phyloP scores from a whole-genome alignment of 2,329 filamentous ascomycete genomes.

The Amylocarpus encephaloides region DNA sequence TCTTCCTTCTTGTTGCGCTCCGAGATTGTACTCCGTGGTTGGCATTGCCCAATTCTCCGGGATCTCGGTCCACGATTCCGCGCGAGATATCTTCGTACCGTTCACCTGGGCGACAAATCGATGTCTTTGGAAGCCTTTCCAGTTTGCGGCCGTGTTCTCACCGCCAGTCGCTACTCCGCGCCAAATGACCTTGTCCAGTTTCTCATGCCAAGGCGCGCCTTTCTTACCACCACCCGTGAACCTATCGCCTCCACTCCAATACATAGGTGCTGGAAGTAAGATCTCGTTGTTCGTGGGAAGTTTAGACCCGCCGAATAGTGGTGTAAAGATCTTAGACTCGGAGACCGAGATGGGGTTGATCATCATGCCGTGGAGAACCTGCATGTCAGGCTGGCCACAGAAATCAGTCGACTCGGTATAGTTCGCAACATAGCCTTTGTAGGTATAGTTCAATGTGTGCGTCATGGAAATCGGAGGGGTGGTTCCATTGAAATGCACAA shows the following conservation, averaged over 20 bases:
- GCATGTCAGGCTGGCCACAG: slow-evolving; percentile 47
- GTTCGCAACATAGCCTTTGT: slow-evolving; percentile 35
- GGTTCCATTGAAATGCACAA: slow-evolving; percentile 35
- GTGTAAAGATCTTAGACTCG: slow-evolving; percentile 47
- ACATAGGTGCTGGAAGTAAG: slow-evolving; percentile 56
- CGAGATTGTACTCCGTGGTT: slow-evolving; percentile 40
- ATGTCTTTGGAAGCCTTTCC: slow-evolving; percentile 49
- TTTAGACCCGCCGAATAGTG: slow-evolving; percentile 56
- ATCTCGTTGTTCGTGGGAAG: slow-evolving; percentile 57
- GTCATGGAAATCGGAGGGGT: slow-evolving; percentile 44
- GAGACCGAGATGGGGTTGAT: slow-evolving; percentile 43
- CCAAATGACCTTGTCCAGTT: slow-evolving; percentile 52
- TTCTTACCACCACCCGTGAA: slow-evolving; percentile 50
- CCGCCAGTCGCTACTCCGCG: slow-evolving; percentile 59
- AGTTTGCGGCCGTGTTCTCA: slow-evolving; percentile 40
- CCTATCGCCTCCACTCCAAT: slow-evolving; percentile 50
- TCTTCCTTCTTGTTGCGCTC: slow-evolving; percentile 38
- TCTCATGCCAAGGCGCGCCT: slow-evolving; percentile 50
- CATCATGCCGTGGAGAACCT: slow-evolving; percentile 49
- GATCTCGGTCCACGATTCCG: slow-evolving; percentile 26
- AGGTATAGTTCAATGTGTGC: slow-evolving; percentile 34
- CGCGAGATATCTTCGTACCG: slow-evolving; percentile 34
- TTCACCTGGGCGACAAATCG: slow-evolving; percentile 49
- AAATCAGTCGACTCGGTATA: slow-evolving; percentile 39
- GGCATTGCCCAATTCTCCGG: slow-evolving; percentile 51